Base-by-base conservation (phyloP, 208 protist genomes). In the Polymyxa betae region DNA sequence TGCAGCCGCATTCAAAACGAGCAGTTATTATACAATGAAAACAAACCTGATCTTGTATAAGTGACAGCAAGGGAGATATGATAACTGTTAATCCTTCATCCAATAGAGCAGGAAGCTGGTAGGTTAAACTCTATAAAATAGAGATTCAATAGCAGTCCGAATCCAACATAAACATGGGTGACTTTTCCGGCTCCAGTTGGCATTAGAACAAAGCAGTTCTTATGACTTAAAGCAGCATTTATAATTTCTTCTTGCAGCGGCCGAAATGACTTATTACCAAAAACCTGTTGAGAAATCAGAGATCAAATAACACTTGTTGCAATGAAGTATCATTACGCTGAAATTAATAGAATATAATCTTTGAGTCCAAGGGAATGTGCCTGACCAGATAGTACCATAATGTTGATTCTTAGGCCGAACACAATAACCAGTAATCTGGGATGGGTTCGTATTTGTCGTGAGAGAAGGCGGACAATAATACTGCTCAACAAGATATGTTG, bases 31-130 rank as follows among this genome's bases (percentile, higher is more conserved):
- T 12, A 43, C 72, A 82, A 20, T 43, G 40, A 82, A 82, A 16
- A 0, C 5, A 0, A 1, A 94, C 93, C 88, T 94, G 93, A 88
- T 94, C 93, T 43, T 92, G 64, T 16, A 94, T 94, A 0, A 94
- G 88, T 0, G 93, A 94, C 41, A 94, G 38, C 32, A 94, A 89
- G 29, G 93, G 93, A 0, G 77, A 90, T 5, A 94, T 89, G n/a
- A 94, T 88, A 29, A 93, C 29, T 0, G 92, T 94, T 0, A 93
- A 32, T 52, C 54, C 54, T 35, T 32, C 5, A 43, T 45, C 1
- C 20, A 77, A 40, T 40, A 82, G 35, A 0, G 92, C 89, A 10
- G 93, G 88, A 41, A 94, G 78, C 78, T 94, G 93, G 89, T 93
- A 94, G 10, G 72, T 82, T 35, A 82, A 43, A n/a, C 35, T 45